Conservation (phyloP, 78 protist genomes). For the Planoprotostelium fungivorum region DNA sequence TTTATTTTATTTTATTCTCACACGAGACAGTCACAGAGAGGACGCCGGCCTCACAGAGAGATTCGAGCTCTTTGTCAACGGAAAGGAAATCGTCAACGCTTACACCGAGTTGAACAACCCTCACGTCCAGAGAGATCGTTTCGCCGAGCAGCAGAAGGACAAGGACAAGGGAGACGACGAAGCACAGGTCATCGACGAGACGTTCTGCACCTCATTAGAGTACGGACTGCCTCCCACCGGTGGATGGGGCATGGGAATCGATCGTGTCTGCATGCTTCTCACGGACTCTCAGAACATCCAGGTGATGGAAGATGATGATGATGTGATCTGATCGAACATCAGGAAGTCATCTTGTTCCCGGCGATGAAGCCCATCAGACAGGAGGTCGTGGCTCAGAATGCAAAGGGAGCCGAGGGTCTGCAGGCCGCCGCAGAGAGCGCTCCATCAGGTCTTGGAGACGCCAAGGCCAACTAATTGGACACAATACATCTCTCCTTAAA, state of each 20-base stretch:
- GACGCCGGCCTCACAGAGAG: conserved; percentile 95
- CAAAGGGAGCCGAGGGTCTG: not conserved
- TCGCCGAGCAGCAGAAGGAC: conserved; percentile 90
- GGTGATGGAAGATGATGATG: not conserved
- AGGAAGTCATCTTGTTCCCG: conserved; percentile 98
- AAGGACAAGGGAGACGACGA: conserved; percentile 88
- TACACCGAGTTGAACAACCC: conserved; percentile 99
- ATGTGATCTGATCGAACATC: not conserved
- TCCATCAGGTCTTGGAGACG: not conserved
- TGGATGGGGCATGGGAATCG: conserved; percentile 99
- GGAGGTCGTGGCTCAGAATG: not conserved
- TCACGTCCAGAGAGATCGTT: conserved; percentile 94
- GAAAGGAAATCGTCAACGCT: conserved; percentile 96
- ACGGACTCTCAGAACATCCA: conserved; percentile 91
- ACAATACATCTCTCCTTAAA: no score
- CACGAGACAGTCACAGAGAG: conserved; percentile 54
- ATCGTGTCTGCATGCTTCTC: conserved; percentile 96
- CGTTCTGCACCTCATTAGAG: conserved; percentile 92
- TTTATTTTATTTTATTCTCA: not conserved
- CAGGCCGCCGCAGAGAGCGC: not conserved
- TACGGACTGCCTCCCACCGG: conserved; percentile 99
- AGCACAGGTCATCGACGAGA: conserved; percentile 91
- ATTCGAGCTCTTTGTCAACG: conserved; percentile 95
- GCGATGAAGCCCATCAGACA: conserved; percentile 88
- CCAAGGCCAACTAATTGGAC: not conserved